Evolutionary conservation across 768 basidiomycete species (phyloP).

Genomic region (Suillus fuscotomentosus): DNA sequence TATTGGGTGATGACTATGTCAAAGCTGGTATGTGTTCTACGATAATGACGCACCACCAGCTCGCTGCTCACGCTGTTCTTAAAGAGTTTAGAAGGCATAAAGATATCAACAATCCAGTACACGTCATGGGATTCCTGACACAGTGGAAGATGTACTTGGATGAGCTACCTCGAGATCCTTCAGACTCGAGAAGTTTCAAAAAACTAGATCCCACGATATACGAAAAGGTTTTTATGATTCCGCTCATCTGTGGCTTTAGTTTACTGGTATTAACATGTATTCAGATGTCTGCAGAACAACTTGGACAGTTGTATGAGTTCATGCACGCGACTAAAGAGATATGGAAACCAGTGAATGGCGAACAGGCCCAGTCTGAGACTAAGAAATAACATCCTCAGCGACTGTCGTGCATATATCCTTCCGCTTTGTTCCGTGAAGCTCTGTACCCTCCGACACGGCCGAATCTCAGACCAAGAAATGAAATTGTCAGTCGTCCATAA

Average conservation of each 20-base stretch:
- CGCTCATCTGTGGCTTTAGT: background rate
- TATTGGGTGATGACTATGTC: conserved; percentile 82
- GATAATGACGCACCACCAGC: background rate
- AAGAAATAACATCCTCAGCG: background rate
- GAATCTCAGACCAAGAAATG: background rate
- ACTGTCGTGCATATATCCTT: background rate
- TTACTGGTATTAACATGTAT: background rate
- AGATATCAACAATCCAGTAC: conserved; percentile 76
- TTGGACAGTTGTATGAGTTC: conserved; percentile 92
- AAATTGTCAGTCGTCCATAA: background rate
- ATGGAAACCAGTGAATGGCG: conserved; percentile 61
- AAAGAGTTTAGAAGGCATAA: conserved; percentile 89
- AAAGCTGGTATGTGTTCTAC: conserved; percentile 56
- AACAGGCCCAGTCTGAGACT: conserved; percentile 3
- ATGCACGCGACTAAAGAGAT: conserved; percentile 89
- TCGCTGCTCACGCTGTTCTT: conserved; percentile 8
- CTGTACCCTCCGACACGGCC: background rate
- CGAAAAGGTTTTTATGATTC: conserved; percentile 59
- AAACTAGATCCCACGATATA: conserved; percentile 68
- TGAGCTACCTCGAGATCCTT: conserved; percentile 47
- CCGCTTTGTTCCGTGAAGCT: background rate
- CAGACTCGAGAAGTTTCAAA: conserved; percentile 50
- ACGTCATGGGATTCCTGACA: conserved; percentile 92
- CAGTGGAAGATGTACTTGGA: conserved; percentile 97
- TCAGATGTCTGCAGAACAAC: conserved; percentile 87